Conservation (phyloP, 768 basidiomycete genomes). For the Asterophora lycoperdoides region DNA sequence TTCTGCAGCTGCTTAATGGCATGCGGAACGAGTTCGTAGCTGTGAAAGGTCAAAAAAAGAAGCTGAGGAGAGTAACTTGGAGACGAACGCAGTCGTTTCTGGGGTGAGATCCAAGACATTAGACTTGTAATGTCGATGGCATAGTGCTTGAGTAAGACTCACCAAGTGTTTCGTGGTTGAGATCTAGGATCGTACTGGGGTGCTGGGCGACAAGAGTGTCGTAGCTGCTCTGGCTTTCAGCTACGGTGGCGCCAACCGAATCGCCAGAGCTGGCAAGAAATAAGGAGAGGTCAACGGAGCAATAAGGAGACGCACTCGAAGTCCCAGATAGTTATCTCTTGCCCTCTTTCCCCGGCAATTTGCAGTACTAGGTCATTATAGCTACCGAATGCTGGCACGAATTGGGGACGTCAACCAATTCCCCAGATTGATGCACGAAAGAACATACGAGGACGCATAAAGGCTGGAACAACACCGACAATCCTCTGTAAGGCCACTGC, state of each 20-base stretch:
- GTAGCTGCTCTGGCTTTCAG: constrained; percentile 30
- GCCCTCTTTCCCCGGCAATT: constrained; percentile 30
- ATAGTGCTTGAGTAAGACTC: background rate
- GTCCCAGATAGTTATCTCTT: constrained; percentile 36
- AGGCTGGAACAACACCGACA: constrained; percentile 38
- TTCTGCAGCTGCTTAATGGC: constrained; percentile 31
- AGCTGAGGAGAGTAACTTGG: too few relatives aligned
- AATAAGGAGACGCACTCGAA: constrained; percentile 15
- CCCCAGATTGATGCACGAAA: background rate
- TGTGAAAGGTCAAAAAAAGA: too few relatives aligned
- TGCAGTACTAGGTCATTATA: constrained; percentile 45
- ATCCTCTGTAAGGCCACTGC: constrained; percentile 40
- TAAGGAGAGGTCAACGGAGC: background rate
- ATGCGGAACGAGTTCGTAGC: too few relatives aligned
- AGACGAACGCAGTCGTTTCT: constrained; percentile 37
- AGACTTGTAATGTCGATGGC: background rate
- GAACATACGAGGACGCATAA: constrained; percentile 43
- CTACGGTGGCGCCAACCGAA: constrained; percentile 31
- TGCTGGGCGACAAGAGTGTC: constrained; percentile 23
- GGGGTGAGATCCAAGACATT: background rate
- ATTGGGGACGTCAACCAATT: background rate
- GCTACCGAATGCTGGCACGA: constrained; percentile 36
- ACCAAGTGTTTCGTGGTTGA: constrained; percentile 42
- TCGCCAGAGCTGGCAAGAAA: constrained; percentile 31
- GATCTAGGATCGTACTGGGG: constrained; percentile 33